Evolutionary conservation across 1,284 basidiomycete genomes (phyloP).

Genomic region (Microbotryomycetes sp.): DNA sequence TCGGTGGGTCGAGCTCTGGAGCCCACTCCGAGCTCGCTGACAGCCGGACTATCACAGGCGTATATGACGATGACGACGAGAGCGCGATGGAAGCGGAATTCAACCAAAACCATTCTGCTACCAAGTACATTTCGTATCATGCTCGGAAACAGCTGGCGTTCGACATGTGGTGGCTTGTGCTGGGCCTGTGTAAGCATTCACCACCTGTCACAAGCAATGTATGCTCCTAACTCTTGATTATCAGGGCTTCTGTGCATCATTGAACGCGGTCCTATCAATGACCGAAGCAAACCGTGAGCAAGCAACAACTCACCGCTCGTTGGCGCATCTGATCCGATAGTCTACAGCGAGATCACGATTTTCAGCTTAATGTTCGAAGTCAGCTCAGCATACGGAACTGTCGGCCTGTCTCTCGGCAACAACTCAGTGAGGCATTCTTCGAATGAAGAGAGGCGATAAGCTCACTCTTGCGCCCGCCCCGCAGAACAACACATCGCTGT

Average conservation of each 20-base stretch:
- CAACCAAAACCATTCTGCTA: constrained; percentile 31
- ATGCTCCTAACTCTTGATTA: not conserved
- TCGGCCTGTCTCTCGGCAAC: constrained; percentile 69
- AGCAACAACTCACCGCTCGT: not conserved
- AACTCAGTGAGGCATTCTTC: constrained; percentile 41
- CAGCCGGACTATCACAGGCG: constrained; percentile 51
- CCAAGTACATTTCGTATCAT: constrained; percentile 51
- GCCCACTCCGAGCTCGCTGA: too few species aligned
- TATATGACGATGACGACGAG: constrained; percentile 54
- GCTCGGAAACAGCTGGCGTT: constrained; percentile 81
- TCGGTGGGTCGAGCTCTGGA: too few species aligned
- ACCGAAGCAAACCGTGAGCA: constrained; percentile 17
- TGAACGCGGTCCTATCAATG: constrained; percentile 54
- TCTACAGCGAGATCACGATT: constrained; percentile 20
- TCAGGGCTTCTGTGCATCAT: constrained; percentile 65
- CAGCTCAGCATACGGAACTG: constrained; percentile 84
- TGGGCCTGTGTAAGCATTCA: constrained; percentile 14
- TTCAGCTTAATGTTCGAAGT: constrained; percentile 56
- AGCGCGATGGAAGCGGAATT: constrained; percentile 48
- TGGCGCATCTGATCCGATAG: not conserved
- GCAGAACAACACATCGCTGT: constrained; percentile 60
- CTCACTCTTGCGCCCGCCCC: not conserved
- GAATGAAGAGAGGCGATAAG: too few species aligned
- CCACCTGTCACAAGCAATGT: not conserved
- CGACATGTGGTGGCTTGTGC: constrained; percentile 47